A percentile compares a stretch with the other conserved stretches of the same genome.
phyloP scores from a whole-genome alignment of 192 early-diverging fungal genomes.

The Ramicandelaber brevisporus region DNA sequence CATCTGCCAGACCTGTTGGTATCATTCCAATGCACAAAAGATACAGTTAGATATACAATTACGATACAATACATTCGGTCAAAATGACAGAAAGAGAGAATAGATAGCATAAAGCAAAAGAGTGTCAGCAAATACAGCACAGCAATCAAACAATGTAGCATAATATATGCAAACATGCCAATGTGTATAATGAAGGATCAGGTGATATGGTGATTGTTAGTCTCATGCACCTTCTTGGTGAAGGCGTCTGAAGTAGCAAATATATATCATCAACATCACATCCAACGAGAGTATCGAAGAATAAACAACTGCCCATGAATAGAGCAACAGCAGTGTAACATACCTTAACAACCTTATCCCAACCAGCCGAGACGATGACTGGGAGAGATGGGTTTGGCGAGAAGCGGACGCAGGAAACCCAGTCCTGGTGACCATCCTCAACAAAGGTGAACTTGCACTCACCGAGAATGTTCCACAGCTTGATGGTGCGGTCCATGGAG shows the following conservation, averaged over 20 bases:
- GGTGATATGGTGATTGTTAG: slow-evolving; percentile 18
- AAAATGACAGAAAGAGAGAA: slow-evolving; percentile 1
- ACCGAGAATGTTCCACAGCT: slow-evolving; percentile 99
- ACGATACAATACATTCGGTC: not conserved
- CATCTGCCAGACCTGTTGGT: slow-evolving; percentile 99
- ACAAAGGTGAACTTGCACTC: slow-evolving; percentile 99
- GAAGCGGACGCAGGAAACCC: slow-evolving; percentile 98
- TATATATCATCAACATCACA: slow-evolving; percentile 20
- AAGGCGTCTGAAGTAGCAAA: slow-evolving; percentile 59
- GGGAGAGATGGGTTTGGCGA: slow-evolving; percentile 97
- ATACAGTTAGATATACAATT: slow-evolving; percentile 1
- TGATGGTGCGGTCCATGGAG: slow-evolving; percentile 97
- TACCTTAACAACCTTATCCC: slow-evolving; percentile 99
- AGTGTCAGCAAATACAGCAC: too few relatives aligned
- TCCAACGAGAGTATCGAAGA: too few relatives aligned
- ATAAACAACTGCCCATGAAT: slow-evolving; percentile 1
- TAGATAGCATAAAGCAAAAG: not conserved
- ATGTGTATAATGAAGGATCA: slow-evolving; percentile 5
- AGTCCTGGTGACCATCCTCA: slow-evolving; percentile 91
- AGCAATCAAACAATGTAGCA: too few relatives aligned
- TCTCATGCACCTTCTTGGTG: slow-evolving; percentile 29
- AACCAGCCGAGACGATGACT: slow-evolving; percentile 91
- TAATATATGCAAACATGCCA: too few relatives aligned
- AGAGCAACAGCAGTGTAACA: slow-evolving; percentile 4
- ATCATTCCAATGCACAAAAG: too few relatives aligned